These are phyloP conservation scores for Pisolithus marmoratus DNA, from an alignment of 768 basidiomycete genomes.

Conservation along the genomic window DNA sequence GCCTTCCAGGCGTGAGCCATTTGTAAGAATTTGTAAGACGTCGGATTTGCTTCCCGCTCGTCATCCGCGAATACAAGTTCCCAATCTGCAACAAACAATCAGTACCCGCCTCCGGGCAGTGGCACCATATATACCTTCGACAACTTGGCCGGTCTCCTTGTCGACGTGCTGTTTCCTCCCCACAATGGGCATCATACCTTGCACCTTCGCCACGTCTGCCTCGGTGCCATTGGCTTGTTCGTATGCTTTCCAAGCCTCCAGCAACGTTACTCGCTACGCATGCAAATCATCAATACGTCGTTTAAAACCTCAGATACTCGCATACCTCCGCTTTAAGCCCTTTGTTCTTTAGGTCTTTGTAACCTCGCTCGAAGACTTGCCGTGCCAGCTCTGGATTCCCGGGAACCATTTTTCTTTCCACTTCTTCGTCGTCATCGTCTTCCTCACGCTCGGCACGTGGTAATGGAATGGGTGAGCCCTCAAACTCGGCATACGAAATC, in stretches of 20 bases:
- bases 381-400: conserved; percentile 70
- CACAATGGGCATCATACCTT: conserved; percentile 90
- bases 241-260: conserved; percentile 94
- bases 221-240: conserved; percentile 75
- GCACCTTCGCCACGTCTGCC: conserved; percentile 74
- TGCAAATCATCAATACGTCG: conserved; percentile 1
- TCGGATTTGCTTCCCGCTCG: conserved; percentile 88
- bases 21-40: conserved; percentile 92
- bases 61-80: conserved; percentile 96
- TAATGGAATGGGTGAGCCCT: conserved; percentile 69
- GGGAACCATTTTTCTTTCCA: conserved; percentile 50
- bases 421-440: conserved; percentile 48
- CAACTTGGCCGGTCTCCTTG: conserved; percentile 75
- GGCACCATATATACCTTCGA: conserved; percentile 59
- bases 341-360: conserved; percentile 78
- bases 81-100: conserved; percentile 59
- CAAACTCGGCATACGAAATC: conserved; percentile 93
- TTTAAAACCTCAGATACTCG: not conserved
- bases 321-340: conserved; percentile 84
- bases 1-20: conserved; percentile 91
- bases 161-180: conserved; percentile 81
- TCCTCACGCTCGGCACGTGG: conserved; percentile 62
- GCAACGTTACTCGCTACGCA: conserved; percentile 76
- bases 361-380: conserved; percentile 79
- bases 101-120: not conserved